These are phyloP conservation scores for Colletotrichum sp. DNA, from an alignment of 2,329 filamentous ascomycete species.

Conservation along the genomic window DNA sequence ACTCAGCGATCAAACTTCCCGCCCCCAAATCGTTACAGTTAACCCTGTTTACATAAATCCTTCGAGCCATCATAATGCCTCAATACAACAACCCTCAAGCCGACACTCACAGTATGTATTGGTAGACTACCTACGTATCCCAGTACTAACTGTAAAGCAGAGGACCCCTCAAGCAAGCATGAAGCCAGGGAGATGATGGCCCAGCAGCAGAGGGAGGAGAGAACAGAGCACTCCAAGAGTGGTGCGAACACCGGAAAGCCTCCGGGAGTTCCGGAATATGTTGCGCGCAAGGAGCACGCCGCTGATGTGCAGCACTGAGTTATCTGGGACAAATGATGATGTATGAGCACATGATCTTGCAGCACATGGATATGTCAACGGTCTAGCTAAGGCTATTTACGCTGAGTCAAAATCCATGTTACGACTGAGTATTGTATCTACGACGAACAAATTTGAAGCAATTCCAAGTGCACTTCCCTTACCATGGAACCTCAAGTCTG, in stretches of 20 bases:
- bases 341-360: not conserved
- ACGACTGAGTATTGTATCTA: not conserved
- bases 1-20: not conserved
- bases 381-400: not conserved
- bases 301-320: not conserved
- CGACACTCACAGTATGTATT: not conserved
- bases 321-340: not conserved
- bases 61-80: not conserved
- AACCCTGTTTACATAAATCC: not conserved
- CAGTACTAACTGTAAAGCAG: not conserved
- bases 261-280: not conserved
- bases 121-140: too few relatives aligned
- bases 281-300: constrained; percentile 1
- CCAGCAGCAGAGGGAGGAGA: not conserved
- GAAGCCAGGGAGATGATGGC: not conserved
- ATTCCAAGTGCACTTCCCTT: not conserved
- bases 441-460: not conserved
- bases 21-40: not conserved
- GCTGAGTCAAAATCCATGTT: accelerated
- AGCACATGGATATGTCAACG: not conserved
- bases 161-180: not conserved
- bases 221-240: constrained; percentile 1
- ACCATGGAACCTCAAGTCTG: not conserved
- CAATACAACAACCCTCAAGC: not conserved
- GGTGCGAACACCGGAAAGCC: constrained; percentile 5